Evolutionary conservation across 1,284 basidiomycete genomes (phyloP).

Genomic region (Volvariella surrecta): DNA sequence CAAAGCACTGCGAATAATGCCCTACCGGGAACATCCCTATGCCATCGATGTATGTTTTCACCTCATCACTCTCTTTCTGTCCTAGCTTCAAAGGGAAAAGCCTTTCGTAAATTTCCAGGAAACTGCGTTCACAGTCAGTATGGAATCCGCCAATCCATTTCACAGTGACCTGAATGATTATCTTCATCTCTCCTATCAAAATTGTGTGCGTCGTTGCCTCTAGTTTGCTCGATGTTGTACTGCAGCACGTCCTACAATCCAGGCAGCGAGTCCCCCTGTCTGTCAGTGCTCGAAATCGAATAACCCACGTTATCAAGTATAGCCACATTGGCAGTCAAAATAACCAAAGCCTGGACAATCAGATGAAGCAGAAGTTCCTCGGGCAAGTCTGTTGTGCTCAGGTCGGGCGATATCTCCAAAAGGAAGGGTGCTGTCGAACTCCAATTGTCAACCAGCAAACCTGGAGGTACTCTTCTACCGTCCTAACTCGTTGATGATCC

Average conservation of each 20-base stretch:
- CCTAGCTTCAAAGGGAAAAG: conserved; percentile 9
- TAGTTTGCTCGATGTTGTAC: conserved; percentile 20
- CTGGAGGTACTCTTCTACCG: conserved; percentile 21
- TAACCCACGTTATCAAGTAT: conserved; percentile 15
- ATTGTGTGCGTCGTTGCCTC: conserved; percentile 16
- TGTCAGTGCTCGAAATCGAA: background rate
- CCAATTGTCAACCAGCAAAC: conserved; percentile 22
- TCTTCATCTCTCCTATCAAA: conserved; percentile 15
- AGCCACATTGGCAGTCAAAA: conserved; percentile 12
- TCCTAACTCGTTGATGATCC: conserved; percentile 16
- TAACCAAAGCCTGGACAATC: conserved; percentile 10
- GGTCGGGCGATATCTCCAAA: no score
- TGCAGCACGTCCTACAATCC: conserved; percentile 18
- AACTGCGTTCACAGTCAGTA: conserved; percentile 10
- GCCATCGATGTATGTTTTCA: no score
- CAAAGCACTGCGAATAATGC: no score
- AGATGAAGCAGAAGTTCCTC: conserved; percentile 20
- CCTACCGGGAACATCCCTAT: no score
- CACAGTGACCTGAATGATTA: conserved; percentile 11
- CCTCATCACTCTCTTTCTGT: no score
- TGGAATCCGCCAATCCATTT: conserved; percentile 16
- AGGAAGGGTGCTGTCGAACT: conserved; percentile 19
- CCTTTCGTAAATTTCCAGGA: conserved; percentile 10
- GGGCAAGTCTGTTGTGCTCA: no score
- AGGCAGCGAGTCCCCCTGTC: no score